Evolutionary conservation across 257 asterid species (phyloP).

Genomic region (Gentiana macrophylla): DNA sequence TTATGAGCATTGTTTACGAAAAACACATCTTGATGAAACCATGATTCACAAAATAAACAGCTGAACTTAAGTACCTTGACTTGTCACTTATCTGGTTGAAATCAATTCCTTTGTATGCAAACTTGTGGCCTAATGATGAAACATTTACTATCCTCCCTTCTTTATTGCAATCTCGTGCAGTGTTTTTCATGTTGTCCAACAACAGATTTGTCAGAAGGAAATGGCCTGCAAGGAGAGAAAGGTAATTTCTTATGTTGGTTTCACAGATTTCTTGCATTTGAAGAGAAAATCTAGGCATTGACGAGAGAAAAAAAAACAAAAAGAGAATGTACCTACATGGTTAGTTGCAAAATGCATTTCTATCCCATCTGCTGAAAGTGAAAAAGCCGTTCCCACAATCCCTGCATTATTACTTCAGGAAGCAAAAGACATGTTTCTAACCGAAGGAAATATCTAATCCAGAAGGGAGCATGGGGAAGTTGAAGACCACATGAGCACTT

Average conservation of each 20-base stretch:
- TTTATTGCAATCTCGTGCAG: conserved; percentile 21
- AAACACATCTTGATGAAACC: too few relatives aligned
- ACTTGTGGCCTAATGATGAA: conserved; percentile 24
- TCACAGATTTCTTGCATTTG: too few relatives aligned
- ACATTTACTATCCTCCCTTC: conserved; percentile 36
- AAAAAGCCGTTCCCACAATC: conserved; percentile 48
- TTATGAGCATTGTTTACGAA: too few relatives aligned
- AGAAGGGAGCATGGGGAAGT: not conserved
- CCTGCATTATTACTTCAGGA: conserved; percentile 68
- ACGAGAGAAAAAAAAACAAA: too few relatives aligned
- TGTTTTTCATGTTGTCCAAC: conserved; percentile 28
- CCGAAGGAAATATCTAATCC: not conserved
- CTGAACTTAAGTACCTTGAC: conserved; percentile 17
- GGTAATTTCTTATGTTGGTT: too few relatives aligned
- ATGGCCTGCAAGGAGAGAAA: conserved; percentile 25
- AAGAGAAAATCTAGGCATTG: too few relatives aligned
- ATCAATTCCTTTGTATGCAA: conserved; percentile 22
- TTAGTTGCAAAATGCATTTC: conserved; percentile 78
- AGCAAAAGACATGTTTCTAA: not conserved
- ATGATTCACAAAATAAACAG: too few relatives aligned
- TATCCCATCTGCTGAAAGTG: conserved; percentile 52
- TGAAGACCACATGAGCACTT: too few relatives aligned
- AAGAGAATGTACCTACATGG: conserved; percentile 38
- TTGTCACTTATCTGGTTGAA: conserved; percentile 29
- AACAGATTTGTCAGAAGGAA: conserved; percentile 37